These are phyloP conservation scores for Paramecium primaurelia DNA, from an alignment of 73 alveolate genomes.

Conservation along the genomic window DNA sequence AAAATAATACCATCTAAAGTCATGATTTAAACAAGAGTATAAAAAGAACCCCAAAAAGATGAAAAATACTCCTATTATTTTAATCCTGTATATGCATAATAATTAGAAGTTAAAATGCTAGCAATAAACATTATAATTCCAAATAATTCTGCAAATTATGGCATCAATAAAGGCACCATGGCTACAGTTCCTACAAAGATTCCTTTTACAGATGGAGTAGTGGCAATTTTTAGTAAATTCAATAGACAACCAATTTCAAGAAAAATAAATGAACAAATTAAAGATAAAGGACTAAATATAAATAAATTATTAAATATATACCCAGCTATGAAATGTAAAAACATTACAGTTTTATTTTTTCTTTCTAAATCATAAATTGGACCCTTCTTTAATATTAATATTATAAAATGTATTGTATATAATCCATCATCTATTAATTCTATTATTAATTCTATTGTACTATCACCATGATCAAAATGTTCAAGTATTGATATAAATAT, in stretches of 20 bases:
- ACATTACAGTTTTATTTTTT: neutral
- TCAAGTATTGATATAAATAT: neutral
- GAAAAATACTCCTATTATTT: neutral
- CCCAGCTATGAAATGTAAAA: conserved; percentile 32
- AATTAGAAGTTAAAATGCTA: conserved; percentile 22
- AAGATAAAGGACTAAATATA: neutral
- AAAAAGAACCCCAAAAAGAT: conserved; percentile 36
- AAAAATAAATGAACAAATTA: neutral
- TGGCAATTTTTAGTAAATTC: neutral
- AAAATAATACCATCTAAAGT: conserved; percentile 13
- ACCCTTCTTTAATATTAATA: neutral
- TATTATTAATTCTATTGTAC: neutral
- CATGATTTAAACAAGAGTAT: conserved; percentile 9
- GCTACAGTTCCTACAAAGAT: neutral
- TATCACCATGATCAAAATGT: conserved; percentile 1
- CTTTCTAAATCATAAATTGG: conserved; percentile 36
- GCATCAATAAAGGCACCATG: conserved; percentile 3
- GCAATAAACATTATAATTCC: conserved; percentile 39
- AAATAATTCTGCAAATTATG: neutral
- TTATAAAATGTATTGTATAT: conserved; percentile 27
- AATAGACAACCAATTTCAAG: conserved; percentile 28
- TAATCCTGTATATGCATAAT: neutral
- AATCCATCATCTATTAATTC: neutral
- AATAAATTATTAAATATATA: neutral
- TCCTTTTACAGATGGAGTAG: conserved; percentile 19